Conservation (phyloP, 2,329 filamentous ascomycete species). For the Coniochaeta sp. region DNA sequence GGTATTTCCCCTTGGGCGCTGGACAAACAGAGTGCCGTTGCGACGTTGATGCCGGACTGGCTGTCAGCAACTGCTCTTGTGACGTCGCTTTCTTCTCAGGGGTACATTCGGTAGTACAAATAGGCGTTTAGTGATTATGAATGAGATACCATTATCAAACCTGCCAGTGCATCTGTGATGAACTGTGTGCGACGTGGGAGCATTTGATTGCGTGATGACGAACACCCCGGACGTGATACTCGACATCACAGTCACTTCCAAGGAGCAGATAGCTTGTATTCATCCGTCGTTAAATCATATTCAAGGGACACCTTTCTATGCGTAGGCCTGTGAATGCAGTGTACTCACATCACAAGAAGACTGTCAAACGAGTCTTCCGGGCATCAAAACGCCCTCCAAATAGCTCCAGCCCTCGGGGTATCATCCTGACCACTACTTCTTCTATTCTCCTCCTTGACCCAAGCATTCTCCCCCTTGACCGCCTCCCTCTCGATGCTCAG, state of each 20-base stretch:
- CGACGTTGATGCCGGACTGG: not conserved
- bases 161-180: not conserved
- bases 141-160: not conserved
- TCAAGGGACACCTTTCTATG: not conserved
- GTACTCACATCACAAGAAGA: not conserved
- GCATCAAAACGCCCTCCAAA: slow-evolving; percentile 34
- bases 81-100: not conserved
- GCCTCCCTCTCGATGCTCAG: slow-evolving; percentile 51
- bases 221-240: not conserved
- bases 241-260: not conserved
- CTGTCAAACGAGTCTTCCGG: not conserved
- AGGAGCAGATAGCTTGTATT: not conserved
- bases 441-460: slow-evolving; percentile 48
- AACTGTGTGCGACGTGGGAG: not conserved
- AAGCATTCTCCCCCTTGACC: slow-evolving; percentile 45
- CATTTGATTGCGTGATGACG: not conserved
- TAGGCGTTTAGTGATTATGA: not conserved
- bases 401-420: slow-evolving; percentile 32
- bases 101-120: not conserved
- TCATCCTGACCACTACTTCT: slow-evolving; percentile 27
- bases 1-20: not conserved
- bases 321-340: not conserved
- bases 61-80: not conserved
- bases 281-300: not conserved
- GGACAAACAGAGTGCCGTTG: not conserved